phyloP scores from a whole-genome alignment of 129 eudicot genomes.

The Tagetes erecta region DNA sequence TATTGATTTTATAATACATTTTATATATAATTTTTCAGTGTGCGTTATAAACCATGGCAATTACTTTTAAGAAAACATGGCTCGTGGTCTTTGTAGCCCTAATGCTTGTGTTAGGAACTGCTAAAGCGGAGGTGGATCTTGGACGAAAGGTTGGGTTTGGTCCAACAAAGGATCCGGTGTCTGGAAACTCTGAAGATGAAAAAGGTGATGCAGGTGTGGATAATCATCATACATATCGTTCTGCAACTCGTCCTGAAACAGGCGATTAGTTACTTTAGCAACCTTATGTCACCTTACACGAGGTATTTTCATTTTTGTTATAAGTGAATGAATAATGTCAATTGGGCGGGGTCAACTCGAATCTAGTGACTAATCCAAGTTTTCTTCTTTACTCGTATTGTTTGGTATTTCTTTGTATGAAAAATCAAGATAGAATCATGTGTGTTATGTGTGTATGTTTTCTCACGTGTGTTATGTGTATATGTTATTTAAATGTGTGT shows the following conservation, averaged over 20 bases:
- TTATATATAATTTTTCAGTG: background rate
- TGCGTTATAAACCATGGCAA: background rate
- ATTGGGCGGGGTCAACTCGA: background rate
- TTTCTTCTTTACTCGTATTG: background rate
- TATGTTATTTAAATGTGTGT: background rate
- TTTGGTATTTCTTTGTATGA: slow-evolving; percentile 14
- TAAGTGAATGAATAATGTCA: slow-evolving; percentile 17
- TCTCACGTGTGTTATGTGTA: background rate
- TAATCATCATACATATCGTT: slow-evolving; percentile 21
- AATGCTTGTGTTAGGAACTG: background rate
- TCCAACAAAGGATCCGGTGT: background rate
- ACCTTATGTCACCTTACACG: background rate
- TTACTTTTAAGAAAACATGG: slow-evolving; percentile 17
- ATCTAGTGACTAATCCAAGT: background rate
- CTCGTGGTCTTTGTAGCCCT: slow-evolving; percentile 19
- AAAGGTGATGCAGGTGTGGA: background rate
- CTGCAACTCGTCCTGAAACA: slow-evolving; percentile 1
- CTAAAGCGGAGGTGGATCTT: slow-evolving; percentile 9
- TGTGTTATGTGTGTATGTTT: background rate
- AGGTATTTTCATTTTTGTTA: background rate
- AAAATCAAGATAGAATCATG: slow-evolving; percentile 14
- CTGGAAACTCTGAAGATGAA: background rate
- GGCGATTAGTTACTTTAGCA: background rate
- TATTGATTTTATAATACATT: background rate
- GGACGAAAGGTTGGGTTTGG: slow-evolving; percentile 24